These are phyloP conservation scores for Ilyonectria sp. DNA, from an alignment of 2,329 filamentous ascomycete species.

Conservation along the genomic window DNA sequence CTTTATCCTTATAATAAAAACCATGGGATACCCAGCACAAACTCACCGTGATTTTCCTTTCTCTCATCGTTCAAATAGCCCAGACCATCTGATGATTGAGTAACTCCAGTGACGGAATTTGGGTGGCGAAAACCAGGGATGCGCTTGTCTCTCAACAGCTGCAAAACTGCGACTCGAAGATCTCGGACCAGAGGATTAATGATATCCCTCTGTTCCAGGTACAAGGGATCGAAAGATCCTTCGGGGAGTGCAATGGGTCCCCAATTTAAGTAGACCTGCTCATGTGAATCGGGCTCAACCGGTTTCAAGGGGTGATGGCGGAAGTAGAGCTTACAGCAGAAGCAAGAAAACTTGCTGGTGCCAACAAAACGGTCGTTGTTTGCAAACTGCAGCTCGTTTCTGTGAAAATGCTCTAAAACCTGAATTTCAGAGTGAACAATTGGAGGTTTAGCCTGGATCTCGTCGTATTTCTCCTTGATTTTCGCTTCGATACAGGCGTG, in stretches of 20 bases:
- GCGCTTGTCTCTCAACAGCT: slow-evolving; percentile 15
- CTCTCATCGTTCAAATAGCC: too few species aligned
- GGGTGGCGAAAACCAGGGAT: neutral
- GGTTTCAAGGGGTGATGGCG: slow-evolving; percentile 53
- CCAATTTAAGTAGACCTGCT: slow-evolving; percentile 61
- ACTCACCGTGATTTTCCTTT: too few species aligned
- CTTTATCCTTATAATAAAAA: too few species aligned
- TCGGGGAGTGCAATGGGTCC: slow-evolving; percentile 41
- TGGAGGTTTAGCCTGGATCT: too few species aligned
- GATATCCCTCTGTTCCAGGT: slow-evolving; percentile 26
- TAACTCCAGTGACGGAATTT: neutral
- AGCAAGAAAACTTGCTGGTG: slow-evolving; percentile 67
- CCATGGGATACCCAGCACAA: too few species aligned
- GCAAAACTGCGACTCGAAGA: slow-evolving; percentile 21
- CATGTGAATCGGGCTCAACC: slow-evolving; percentile 54
- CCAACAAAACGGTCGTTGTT: slow-evolving; percentile 62
- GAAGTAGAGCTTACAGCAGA: slow-evolving; percentile 64
- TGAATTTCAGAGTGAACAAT: slow-evolving; percentile 61
- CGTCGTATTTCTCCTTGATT: too few species aligned
- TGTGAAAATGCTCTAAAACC: slow-evolving; percentile 62
- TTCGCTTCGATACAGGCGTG: too few species aligned
- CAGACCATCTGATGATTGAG: neutral
- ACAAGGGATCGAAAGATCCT: slow-evolving; percentile 27
- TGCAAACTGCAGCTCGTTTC: slow-evolving; percentile 51
- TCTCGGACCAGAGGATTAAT: slow-evolving; percentile 30